A percentile compares a stretch with the other conserved stretches of the same genome.
phyloP scores from a whole-genome alignment of 805 yeast species.

The Debaryomyces tyrocola region DNA sequence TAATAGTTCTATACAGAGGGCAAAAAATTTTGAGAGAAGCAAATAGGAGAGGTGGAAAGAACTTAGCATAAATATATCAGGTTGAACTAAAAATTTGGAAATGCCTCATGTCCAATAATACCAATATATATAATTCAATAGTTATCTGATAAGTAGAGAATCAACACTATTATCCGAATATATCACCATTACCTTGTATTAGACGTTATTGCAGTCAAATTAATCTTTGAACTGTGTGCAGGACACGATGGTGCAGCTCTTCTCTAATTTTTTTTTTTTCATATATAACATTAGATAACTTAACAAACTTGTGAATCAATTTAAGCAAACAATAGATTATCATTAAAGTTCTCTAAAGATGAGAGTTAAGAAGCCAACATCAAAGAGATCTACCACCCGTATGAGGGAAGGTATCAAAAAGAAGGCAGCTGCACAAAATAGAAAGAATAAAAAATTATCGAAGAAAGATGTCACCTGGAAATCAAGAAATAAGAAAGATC shows the following conservation, averaged over 20 bases:
- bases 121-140: too few species aligned
- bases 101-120: too few species aligned
- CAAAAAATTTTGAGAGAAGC: slow-evolving; percentile 4
- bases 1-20: slow-evolving; percentile 12
- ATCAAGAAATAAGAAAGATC: slow-evolving; percentile 78
- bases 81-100: too few species aligned
- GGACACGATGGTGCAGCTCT: slow-evolving; percentile 1
- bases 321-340: slow-evolving; percentile 2
- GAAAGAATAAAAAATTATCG: slow-evolving; percentile 77
- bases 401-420: slow-evolving; percentile 95
- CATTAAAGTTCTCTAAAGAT: slow-evolving; percentile 16
- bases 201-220: too few species aligned
- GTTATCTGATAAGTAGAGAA: too few species aligned
- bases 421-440: slow-evolving; percentile 88
- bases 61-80: too few species aligned
- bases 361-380: slow-evolving; percentile 64
- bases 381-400: slow-evolving; percentile 88
- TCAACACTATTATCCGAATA: too few species aligned
- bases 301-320: neutral
- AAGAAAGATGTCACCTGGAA: slow-evolving; percentile 95
- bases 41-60: too few species aligned
- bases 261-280: slow-evolving; percentile 6
- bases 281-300: neutral
- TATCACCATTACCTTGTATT: too few species aligned
- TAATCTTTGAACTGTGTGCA: neutral